These are phyloP conservation scores for Zanthoxylum bungeanum DNA, from an alignment of 345 rosid species.

Conservation along the genomic window DNA sequence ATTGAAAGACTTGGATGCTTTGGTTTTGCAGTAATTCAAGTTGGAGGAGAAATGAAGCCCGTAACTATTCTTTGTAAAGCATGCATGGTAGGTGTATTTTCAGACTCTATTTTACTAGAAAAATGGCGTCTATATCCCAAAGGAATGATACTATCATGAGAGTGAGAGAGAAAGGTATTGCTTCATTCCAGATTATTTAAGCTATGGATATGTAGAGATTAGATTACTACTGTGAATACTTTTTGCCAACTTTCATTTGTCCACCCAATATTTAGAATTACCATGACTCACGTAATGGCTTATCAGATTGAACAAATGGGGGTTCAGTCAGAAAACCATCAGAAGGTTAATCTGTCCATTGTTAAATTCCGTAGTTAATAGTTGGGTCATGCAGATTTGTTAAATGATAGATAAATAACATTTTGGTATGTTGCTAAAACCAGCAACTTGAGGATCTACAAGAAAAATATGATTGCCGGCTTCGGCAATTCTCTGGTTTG, in stretches of 20 bases:
- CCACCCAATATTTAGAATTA: not conserved
- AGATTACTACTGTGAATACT: too few relatives aligned
- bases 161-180: conserved; percentile 86
- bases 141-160: conserved; percentile 93
- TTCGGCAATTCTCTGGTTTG: conserved; percentile 64
- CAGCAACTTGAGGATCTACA: conserved; percentile 88
- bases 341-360: conserved; percentile 55
- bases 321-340: conserved; percentile 55
- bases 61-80: not conserved
- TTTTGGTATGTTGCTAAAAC: conserved; percentile 14
- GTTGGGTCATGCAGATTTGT: not conserved
- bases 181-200: not conserved
- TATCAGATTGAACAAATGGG: conserved; percentile 94
- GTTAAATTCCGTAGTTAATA: not conserved
- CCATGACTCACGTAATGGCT: conserved; percentile 36
- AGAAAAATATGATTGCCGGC: conserved; percentile 63
- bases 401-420: not conserved
- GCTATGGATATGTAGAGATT: too few relatives aligned
- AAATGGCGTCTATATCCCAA: conserved; percentile 94
- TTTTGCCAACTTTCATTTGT: not conserved
- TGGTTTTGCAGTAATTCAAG: conserved; percentile 6
- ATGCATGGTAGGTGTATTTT: not conserved
- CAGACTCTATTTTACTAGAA: conserved; percentile 34
- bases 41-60: not conserved
- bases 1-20: conserved; percentile 70